Conservation (phyloP, 2,329 filamentous ascomycete genomes). For the Akanthomyces uredinophilus region DNA sequence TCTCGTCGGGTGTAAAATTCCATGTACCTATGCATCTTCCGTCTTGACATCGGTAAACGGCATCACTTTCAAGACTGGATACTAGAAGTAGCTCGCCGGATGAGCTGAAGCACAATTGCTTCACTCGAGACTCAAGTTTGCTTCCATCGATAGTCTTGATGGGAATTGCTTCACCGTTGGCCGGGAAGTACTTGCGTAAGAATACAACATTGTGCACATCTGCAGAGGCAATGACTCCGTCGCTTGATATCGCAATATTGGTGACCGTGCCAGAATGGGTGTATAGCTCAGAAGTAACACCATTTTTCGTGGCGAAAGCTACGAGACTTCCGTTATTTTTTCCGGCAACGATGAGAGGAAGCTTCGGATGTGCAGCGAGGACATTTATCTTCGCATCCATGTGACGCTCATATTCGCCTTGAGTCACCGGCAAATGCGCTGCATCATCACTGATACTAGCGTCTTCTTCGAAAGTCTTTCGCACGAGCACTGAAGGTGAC, state of each 20-base stretch:
- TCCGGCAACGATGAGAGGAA: neutral
- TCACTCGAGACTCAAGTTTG: neutral
- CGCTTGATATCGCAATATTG: neutral
- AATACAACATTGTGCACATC: neutral
- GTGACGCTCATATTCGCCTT: neutral
- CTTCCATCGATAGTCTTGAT: neutral
- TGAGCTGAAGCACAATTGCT: neutral
- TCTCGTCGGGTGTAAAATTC: neutral
- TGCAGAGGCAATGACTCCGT: neutral
- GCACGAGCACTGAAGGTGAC: neutral
- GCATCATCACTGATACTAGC: constrained; percentile 3
- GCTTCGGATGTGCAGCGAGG: neutral
- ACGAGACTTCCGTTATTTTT: neutral
- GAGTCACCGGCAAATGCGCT: neutral
- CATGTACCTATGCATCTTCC: neutral
- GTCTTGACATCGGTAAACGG: neutral
- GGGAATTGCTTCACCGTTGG: neutral
- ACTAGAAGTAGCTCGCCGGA: neutral
- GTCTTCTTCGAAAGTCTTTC: constrained; percentile 1
- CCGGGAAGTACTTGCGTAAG: neutral
- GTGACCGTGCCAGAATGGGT: neutral
- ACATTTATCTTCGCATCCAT: neutral
- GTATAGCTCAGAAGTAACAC: neutral
- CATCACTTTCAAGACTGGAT: neutral
- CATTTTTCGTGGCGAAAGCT: neutral